Evolutionary conservation across 1,284 basidiomycete genomes (phyloP).

Genomic region (Malassezia equina): DNA sequence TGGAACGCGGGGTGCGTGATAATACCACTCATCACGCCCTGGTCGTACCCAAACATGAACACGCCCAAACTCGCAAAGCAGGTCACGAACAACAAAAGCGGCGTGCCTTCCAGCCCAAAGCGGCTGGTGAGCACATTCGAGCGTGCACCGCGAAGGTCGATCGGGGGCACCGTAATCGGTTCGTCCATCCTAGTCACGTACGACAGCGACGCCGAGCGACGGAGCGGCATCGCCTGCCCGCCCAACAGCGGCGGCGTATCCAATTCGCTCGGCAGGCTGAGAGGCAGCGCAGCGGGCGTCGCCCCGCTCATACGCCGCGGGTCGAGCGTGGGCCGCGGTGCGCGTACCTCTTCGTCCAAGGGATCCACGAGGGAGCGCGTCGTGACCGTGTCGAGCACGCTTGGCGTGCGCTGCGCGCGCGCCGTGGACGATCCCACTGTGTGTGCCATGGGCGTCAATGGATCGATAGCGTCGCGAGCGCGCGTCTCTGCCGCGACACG

Average conservation of each 20-base stretch:
- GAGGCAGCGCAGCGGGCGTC: slow-evolving; percentile 5
- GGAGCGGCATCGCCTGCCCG: neutral
- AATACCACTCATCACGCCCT: slow-evolving; percentile 56
- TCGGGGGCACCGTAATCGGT: neutral
- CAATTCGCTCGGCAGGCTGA: neutral
- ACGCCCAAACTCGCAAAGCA: slow-evolving; percentile 78
- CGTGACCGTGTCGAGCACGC: neutral
- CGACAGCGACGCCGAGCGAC: slow-evolving; percentile 11
- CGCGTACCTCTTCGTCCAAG: neutral
- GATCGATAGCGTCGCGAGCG: slow-evolving; percentile 1
- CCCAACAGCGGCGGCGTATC: neutral
- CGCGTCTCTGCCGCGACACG: slow-evolving; percentile 1
- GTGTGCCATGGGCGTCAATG: neutral
- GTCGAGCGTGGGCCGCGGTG: neutral
- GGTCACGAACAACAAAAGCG: slow-evolving; percentile 49
- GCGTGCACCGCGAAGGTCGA: neutral
- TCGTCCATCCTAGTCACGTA: neutral
- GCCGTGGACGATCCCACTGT: neutral
- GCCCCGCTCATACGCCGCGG: neutral
- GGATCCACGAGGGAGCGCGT: neutral
- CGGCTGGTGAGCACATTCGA: slow-evolving; percentile 26
- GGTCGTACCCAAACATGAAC: slow-evolving; percentile 60
- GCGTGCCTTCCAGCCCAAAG: slow-evolving; percentile 35
- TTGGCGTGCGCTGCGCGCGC: neutral
- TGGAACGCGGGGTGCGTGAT: slow-evolving; percentile 88